These are phyloP conservation scores for Harringtonia lauricola DNA, from an alignment of 2,329 filamentous ascomycete species.

Conservation along the genomic window DNA sequence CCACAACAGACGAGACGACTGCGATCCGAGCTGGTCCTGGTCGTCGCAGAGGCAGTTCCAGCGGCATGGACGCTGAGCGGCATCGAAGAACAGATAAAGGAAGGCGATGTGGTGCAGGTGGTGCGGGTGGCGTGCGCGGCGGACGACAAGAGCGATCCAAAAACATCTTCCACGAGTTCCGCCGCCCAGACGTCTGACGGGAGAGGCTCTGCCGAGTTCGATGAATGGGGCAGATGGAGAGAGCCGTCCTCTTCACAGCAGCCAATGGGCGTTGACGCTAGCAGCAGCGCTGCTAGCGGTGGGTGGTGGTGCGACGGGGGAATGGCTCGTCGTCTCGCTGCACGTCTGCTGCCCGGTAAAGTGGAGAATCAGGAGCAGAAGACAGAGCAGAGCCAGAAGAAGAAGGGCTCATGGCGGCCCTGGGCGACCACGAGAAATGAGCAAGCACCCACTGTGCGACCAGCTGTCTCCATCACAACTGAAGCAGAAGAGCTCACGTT, in stretches of 20 bases:
- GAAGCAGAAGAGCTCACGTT: slow-evolving; percentile 38
- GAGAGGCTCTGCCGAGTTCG: no score
- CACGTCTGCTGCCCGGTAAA: slow-evolving; percentile 26
- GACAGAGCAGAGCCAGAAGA: slow-evolving; percentile 3
- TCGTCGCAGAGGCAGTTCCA: slow-evolving; percentile 30
- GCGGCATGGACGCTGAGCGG: slow-evolving; percentile 24
- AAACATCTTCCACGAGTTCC: background rate
- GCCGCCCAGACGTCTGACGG: slow-evolving; percentile 2
- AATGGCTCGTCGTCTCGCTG: slow-evolving; percentile 33
- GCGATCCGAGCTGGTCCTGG: slow-evolving; percentile 30
- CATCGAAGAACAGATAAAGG: slow-evolving; percentile 15
- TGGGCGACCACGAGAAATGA: slow-evolving; percentile 18
- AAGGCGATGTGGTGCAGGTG: slow-evolving; percentile 21
- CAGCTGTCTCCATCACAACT: slow-evolving; percentile 26
- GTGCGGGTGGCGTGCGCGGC: slow-evolving; percentile 16
- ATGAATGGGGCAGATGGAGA: slow-evolving; percentile 34
- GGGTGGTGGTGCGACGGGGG: slow-evolving; percentile 38
- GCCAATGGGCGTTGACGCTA: no score
- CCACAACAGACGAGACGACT: slow-evolving; percentile 22
- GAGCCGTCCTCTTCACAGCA: slow-evolving; percentile 13
- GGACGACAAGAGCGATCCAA: background rate
- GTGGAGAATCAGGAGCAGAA: background rate
- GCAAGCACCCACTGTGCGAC: background rate
- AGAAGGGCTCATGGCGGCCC: slow-evolving; percentile 16
- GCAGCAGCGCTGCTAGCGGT: slow-evolving; percentile 2